phyloP scores from a whole-genome alignment of 148 eudicot genomes.

The Agrostemma githago region DNA sequence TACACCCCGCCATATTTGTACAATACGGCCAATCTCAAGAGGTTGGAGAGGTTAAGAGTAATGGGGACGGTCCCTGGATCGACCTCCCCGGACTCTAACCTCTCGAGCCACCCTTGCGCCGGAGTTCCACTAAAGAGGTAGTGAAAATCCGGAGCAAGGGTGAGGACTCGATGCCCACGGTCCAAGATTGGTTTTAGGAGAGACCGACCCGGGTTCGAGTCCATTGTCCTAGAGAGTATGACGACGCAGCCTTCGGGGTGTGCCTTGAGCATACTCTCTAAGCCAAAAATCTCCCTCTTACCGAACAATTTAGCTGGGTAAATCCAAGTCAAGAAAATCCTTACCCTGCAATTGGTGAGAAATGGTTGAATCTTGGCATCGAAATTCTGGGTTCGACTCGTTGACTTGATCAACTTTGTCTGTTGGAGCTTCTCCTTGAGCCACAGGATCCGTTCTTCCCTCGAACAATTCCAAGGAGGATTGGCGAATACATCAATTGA shows the following conservation, averaged over 20 bases:
- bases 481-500: slow-evolving; percentile 2
- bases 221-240: slow-evolving; percentile 53
- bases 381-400: slow-evolving; percentile 21
- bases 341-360: slow-evolving; percentile 30
- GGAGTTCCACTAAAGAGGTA: slow-evolving; percentile 47
- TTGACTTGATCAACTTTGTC: slow-evolving; percentile 37
- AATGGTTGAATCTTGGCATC: slow-evolving; percentile 30
- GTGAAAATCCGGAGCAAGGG: slow-evolving; percentile 42
- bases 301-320: slow-evolving; percentile 37
- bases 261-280: slow-evolving; percentile 54
- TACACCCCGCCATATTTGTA: slow-evolving; percentile 78
- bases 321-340: slow-evolving; percentile 68
- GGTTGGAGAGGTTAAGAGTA: slow-evolving; percentile 60
- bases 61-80: slow-evolving; percentile 62
- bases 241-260: slow-evolving; percentile 54
- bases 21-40: slow-evolving; percentile 46
- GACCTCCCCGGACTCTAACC: slow-evolving; percentile 39
- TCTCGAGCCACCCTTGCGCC: slow-evolving; percentile 46
- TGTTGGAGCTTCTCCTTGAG: slow-evolving; percentile 29
- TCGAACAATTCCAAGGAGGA: slow-evolving; percentile 25
- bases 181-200: slow-evolving; percentile 39
- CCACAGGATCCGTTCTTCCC: slow-evolving; percentile 34
- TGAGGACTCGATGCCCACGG: slow-evolving; percentile 27
- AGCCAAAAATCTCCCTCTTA: slow-evolving; percentile 36
- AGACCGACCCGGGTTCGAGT: slow-evolving; percentile 36